Conservation (phyloP, 2,329 filamentous ascomycete species). For the Fusarium oxysporum region DNA sequence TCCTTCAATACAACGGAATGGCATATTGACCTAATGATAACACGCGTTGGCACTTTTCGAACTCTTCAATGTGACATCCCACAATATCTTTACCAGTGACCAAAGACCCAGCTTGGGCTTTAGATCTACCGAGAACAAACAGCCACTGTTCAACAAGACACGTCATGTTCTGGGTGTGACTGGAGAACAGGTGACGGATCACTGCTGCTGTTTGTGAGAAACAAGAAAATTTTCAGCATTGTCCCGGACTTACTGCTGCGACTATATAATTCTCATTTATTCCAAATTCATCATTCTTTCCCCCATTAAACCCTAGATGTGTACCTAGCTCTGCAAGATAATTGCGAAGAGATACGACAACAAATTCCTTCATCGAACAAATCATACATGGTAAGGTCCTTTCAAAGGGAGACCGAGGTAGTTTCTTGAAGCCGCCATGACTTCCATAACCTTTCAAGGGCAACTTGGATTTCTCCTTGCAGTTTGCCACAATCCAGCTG, state of each 20-base stretch:
- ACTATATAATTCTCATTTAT: neutral
- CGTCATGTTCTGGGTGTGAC: neutral
- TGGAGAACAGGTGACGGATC: neutral
- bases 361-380: neutral
- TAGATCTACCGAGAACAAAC: neutral
- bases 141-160: neutral
- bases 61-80: neutral
- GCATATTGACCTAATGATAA: neutral
- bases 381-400: neutral
- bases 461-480: slow-evolving; percentile 17
- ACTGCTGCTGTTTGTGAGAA: neutral
- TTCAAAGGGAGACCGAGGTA: neutral
- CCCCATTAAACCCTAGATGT: neutral
- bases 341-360: neutral
- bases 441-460: neutral
- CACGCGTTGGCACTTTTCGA: neutral
- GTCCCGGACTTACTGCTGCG: neutral
- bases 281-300: neutral
- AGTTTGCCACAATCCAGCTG: neutral
- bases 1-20: neutral
- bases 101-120: neutral
- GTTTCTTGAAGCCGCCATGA: neutral
- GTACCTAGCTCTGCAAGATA: neutral
- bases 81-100: neutral
- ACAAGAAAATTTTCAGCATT: neutral